phyloP scores from a whole-genome alignment of 2,329 filamentous ascomycete genomes.

The Beauveria scarabaeidicola region DNA sequence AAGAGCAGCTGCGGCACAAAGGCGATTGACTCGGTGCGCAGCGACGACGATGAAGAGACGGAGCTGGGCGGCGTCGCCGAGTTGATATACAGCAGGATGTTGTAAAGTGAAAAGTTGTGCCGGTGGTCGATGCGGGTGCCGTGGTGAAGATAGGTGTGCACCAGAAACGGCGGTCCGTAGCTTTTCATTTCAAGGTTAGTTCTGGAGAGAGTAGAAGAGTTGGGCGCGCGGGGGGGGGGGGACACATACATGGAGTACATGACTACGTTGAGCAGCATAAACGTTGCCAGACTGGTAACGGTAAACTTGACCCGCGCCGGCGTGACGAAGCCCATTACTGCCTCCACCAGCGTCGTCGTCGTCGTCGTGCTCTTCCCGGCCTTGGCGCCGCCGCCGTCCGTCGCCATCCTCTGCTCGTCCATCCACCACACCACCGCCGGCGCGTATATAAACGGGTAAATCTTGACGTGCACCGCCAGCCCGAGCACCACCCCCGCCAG shows the following conservation, averaged over 20 bases:
- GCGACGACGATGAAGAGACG: constrained; percentile 24
- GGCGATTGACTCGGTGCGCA: constrained; percentile 66
- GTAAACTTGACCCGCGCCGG: constrained; percentile 48
- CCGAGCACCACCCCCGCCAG: constrained; percentile 72
- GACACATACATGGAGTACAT: constrained; percentile 67
- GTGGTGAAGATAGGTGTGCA: constrained; percentile 90
- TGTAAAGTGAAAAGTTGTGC: constrained; percentile 98
- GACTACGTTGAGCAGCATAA: constrained; percentile 60
- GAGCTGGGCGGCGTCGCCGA: constrained; percentile 46
- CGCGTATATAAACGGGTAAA: constrained; percentile 96
- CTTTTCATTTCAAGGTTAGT: constrained; percentile 29
- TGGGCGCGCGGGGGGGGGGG: no score
- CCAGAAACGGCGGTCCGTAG: constrained; percentile 73
- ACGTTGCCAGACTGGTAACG: constrained; percentile 60
- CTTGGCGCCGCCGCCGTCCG: not conserved
- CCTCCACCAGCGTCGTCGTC: constrained; percentile 13
- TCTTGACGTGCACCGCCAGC: constrained; percentile 90
- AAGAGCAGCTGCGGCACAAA: constrained; percentile 84
- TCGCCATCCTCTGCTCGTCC: constrained; percentile 42
- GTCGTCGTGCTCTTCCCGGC: not conserved
- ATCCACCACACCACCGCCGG: constrained; percentile 75
- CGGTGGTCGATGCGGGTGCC: constrained; percentile 88
- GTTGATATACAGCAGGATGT: constrained; percentile 78
- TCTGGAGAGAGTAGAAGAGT: not conserved
- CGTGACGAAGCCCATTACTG: constrained; percentile 39